Evolutionary conservation across 441 rosid genomes (phyloP), one percentile per base, ranked within the genome.

Genomic region (Corymbia citriodora): DNA sequence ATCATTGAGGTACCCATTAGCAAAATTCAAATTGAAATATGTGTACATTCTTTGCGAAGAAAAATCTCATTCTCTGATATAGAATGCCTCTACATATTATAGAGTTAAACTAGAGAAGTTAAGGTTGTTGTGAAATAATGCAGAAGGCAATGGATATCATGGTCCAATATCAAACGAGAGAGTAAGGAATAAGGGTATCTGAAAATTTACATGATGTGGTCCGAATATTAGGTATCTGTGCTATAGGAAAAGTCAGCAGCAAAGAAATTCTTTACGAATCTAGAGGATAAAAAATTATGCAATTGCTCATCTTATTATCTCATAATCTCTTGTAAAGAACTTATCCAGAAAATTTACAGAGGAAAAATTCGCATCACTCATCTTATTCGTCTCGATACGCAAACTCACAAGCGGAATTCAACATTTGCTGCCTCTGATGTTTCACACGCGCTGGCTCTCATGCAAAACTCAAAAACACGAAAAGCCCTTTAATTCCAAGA

Each of bases 221-320:
- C 50, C 10, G 1, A 74, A 21, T 68, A 16, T 2, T 74, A 74
- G 29, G 9, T 19, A 74, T 74, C 29, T 40, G 11, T 1, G 6
- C 52, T 17, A 21, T 1, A 7, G 0, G 8, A 74, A 72, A 3
- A 23, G 0, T 2, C 0, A 1, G 1, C 1, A 0, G 10, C 16
- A 12, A 74, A 14, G n/a, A 74, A 21, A 21, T 74, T 9, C 29
- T 5, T 74, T 2, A 23, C 0, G 6, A 23, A 40, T 74, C 6
- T 5, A 0, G 0, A 45, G n/a, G 23, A 40, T 12, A 3, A 23
- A 4, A 27, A 17, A 40, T 17, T 25, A 21, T 21, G 8, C 0
- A 8, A 7, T 40, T n/a, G 15, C 9, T 40, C 52, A 40, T 40
- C 45, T 40, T 40, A 40, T 40, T 40, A 63, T 29, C 70, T 74